Conservation (phyloP, 352 stramenopile genomes). For the Globisporangium rhizosaccharum region DNA sequence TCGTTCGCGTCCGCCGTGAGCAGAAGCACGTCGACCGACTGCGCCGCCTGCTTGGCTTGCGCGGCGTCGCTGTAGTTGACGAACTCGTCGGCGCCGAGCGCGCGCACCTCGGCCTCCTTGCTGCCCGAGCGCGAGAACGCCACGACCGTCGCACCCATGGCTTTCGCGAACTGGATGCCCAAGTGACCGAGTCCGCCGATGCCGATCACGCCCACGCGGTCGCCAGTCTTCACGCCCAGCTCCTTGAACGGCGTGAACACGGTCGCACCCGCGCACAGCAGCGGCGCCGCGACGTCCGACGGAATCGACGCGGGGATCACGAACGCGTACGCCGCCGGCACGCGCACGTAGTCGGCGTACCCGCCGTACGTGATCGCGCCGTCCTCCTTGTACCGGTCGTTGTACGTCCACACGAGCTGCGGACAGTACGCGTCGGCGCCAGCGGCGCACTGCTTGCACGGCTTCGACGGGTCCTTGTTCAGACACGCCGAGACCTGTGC, state of each 20-base stretch:
- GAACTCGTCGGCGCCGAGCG: conserved; percentile 63
- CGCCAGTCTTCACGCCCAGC: conserved; percentile 30
- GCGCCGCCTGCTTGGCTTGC: conserved; percentile 12
- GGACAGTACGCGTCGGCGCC: conserved; percentile 62
- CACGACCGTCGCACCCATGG: conserved; percentile 26
- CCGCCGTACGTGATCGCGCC: conserved; percentile 33
- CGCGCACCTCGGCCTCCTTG: conserved; percentile 47
- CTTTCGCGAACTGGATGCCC: conserved; percentile 56
- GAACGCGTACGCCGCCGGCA: conserved; percentile 59
- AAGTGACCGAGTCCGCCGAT: conserved; percentile 86
- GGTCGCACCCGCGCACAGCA: conserved; percentile 86
- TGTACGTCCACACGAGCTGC: conserved; percentile 43
- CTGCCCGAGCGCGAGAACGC: conserved; percentile 55
- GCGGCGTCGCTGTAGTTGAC: conserved; percentile 37
- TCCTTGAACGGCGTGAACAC: conserved; percentile 68
- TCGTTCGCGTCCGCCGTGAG: conserved; percentile 54
- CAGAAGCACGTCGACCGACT: conserved; percentile 57
- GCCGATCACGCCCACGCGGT: conserved; percentile 69
- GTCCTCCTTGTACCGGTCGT: conserved; percentile 22
- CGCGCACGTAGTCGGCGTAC: conserved; percentile 67
- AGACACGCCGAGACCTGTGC: conserved; percentile 65
- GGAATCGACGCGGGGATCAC: conserved; percentile 65
- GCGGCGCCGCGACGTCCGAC: conserved; percentile 43
- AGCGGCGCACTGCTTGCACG: conserved; percentile 53
- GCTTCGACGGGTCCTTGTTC: conserved; percentile 30